Percentiles rank a stretch among this genome's conserved stretches.
phyloP scores from a whole-genome alignment of 495 filamentous ascomycete species.

The Aspergillus saccharolyticus region DNA sequence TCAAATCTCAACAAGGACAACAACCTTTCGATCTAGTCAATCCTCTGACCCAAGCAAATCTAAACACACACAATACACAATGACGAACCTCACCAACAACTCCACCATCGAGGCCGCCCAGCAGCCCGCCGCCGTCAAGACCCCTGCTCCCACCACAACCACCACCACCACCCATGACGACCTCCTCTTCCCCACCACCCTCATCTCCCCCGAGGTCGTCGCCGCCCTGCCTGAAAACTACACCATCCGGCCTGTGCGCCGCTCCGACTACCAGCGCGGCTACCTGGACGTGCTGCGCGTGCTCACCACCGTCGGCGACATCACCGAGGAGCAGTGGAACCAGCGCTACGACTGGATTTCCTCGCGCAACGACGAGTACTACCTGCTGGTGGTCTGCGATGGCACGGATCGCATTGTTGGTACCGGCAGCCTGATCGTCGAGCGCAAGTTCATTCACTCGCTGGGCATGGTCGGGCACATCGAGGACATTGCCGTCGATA shows the following conservation, averaged over 20 bases:
- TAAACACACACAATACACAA: constrained; percentile 13
- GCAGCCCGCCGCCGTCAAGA: constrained; percentile 25
- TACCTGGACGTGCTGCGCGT: constrained; percentile 90
- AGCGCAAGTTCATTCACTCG: constrained; percentile 50
- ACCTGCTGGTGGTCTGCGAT: constrained; percentile 77
- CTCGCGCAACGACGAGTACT: constrained; percentile 74
- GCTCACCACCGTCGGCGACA: constrained; percentile 88
- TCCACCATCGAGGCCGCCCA: constrained; percentile 14
- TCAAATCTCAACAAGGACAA: background rate
- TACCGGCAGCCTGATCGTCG: constrained; percentile 80
- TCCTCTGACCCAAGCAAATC: constrained; percentile 16
- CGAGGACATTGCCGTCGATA: constrained; percentile 93
- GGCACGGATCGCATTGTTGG: constrained; percentile 67
- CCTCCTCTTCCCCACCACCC: constrained; percentile 67
- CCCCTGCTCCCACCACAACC: constrained; percentile 31
- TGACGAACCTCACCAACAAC: constrained; percentile 9
- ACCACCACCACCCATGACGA: constrained; percentile 21
- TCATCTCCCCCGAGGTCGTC: constrained; percentile 72
- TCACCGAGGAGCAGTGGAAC: constrained; percentile 67
- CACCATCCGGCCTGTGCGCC: constrained; percentile 71
- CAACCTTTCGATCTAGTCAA: too few relatives aligned
- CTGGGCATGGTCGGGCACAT: constrained; percentile 79
- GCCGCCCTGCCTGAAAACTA: constrained; percentile 73
- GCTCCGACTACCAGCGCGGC: constrained; percentile 64
- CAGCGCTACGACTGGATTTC: constrained; percentile 81